phyloP scores from a whole-genome alignment of 768 basidiomycete species.

The Termitomyces sp. region DNA sequence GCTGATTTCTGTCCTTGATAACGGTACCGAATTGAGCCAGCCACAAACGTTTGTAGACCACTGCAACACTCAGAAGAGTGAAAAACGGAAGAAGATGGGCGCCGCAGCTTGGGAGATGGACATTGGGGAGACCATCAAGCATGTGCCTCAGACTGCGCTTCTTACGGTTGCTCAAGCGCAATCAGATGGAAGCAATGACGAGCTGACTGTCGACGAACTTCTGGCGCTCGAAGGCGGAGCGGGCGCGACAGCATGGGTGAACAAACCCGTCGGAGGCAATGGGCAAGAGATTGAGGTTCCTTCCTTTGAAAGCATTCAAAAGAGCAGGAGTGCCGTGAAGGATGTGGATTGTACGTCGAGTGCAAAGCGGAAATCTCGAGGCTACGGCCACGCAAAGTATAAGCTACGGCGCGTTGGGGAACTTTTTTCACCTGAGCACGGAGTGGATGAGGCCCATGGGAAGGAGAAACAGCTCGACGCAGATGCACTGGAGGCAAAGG shows the following conservation, averaged over 20 bases:
- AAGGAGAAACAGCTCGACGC: conserved; percentile 16
- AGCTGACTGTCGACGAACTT: conserved; percentile 16
- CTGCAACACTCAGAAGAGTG: background rate
- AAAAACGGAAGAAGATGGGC: conserved; percentile 5
- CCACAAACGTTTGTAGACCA: background rate
- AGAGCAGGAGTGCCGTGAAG: background rate
- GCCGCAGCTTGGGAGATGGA: conserved; percentile 14
- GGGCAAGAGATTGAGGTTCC: background rate
- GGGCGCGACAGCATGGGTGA: conserved; percentile 13
- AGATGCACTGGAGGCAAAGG: conserved; percentile 3
- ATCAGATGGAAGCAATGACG: background rate
- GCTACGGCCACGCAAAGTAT: background rate
- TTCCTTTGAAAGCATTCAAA: conserved; percentile 1
- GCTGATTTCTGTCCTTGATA: conserved; percentile 1
- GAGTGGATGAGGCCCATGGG: background rate
- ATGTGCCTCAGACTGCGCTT: background rate
- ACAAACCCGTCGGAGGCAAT: conserved; percentile 6
- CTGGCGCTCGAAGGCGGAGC: conserved; percentile 7
- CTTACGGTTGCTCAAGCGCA: background rate
- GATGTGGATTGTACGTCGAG: background rate
- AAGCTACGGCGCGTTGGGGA: conserved; percentile 3
- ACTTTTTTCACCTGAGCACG: conserved; percentile 1
- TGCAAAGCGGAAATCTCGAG: conserved; percentile 1
- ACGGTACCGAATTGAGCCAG: background rate
- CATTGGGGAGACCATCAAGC: conserved; percentile 14